Evolutionary conservation across 176 grass and related monocot genomes (phyloP).

Genomic region (Zea mays): DNA sequence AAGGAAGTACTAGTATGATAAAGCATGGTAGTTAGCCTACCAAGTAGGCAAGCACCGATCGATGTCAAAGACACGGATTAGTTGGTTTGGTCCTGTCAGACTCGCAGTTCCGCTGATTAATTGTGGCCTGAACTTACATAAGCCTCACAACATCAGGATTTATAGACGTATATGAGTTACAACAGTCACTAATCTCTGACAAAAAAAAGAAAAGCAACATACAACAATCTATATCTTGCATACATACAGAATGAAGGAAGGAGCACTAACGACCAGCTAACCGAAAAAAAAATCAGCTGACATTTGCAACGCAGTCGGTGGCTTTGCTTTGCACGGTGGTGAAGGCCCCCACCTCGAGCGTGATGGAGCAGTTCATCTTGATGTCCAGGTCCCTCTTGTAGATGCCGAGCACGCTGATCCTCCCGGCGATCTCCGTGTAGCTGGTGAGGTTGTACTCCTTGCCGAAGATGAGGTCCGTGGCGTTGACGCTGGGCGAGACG

Average conservation of each 20-base stretch:
- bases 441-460: conserved; percentile 64
- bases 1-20: neutral
- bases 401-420: conserved; percentile 62
- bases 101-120: neutral
- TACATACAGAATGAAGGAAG: neutral
- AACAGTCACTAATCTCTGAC: neutral
- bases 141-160: neutral
- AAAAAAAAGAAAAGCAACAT: neutral
- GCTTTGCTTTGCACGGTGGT: conserved; percentile 34
- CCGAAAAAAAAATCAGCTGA: conserved; percentile 29
- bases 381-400: conserved; percentile 78
- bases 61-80: conserved; percentile 10
- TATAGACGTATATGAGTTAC: neutral
- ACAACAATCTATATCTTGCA: neutral
- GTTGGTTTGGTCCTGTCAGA: neutral
- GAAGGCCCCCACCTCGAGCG: conserved; percentile 42
- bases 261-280: neutral
- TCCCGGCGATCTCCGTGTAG: conserved; percentile 70
- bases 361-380: conserved; percentile 68
- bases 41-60: conserved; percentile 5
- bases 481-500: conserved; percentile 35
- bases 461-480: conserved; percentile 40
- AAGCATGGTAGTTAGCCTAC: conserved; percentile 33
- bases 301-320: conserved; percentile 39
- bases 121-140: neutral